Evolutionary conservation across 768 basidiomycete species (phyloP).

Genomic region (Tulasnella sp.): DNA sequence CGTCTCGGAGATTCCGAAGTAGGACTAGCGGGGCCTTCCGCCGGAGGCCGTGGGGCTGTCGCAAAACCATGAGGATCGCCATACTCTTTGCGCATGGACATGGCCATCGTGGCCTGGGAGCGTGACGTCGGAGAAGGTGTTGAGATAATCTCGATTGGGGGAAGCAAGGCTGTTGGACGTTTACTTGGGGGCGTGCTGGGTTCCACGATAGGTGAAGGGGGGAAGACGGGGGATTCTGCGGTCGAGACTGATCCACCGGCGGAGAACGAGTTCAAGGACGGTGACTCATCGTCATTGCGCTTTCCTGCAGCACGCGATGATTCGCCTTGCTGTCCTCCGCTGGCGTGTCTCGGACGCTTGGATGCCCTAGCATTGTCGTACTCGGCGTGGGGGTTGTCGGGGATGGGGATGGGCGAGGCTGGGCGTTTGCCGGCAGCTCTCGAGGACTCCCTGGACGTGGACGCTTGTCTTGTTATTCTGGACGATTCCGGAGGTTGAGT

Average conservation of each 20-base stretch:
- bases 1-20: slow-evolving; percentile 14
- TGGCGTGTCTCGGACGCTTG: slow-evolving; percentile 6
- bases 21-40: slow-evolving; percentile 10
- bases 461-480: background rate
- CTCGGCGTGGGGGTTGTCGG: slow-evolving; percentile 4
- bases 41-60: slow-evolving; percentile 8
- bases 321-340: background rate
- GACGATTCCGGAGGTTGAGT: slow-evolving; percentile 1
- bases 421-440: slow-evolving; percentile 11
- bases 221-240: slow-evolving; percentile 8
- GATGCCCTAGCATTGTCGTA: slow-evolving; percentile 3
- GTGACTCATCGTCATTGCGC: slow-evolving; percentile 4
- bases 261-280: slow-evolving; percentile 8
- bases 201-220: slow-evolving; percentile 3
- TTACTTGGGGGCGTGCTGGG: slow-evolving; percentile 11
- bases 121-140: slow-evolving; percentile 8
- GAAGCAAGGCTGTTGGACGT: slow-evolving; percentile 7
- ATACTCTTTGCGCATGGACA: slow-evolving; percentile 12
- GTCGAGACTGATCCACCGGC: slow-evolving; percentile 8
- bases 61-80: slow-evolving; percentile 16
- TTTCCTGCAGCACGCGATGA: background rate
- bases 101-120: slow-evolving; percentile 4
- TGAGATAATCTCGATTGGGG: slow-evolving; percentile 12
- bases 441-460: slow-evolving; percentile 3
- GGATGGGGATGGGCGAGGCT: slow-evolving; percentile 6